Percentiles rank a stretch among this genome's conserved stretches.
These are phyloP conservation scores for Cynara cardunculus DNA, from an alignment of 129 eudicot genomes.

Conservation along the genomic window DNA sequence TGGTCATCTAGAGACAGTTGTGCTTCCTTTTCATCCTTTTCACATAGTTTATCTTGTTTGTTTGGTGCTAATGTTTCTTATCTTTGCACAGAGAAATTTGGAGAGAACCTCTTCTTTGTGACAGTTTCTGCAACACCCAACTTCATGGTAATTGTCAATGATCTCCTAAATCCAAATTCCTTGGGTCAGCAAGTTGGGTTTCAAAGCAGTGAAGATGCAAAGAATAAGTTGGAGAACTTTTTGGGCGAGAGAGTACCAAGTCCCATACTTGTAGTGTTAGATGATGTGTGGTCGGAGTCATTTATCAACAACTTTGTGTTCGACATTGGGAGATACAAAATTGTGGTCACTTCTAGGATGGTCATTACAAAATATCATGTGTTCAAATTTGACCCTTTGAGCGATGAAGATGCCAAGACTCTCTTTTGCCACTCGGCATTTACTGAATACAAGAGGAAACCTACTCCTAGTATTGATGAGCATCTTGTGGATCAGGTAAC, in stretches of 20 bases:
- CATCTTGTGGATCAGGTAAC: not conserved
- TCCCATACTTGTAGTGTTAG: constrained; percentile 13
- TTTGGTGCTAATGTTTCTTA: not conserved
- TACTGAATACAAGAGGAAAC: not conserved
- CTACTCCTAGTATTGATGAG: not conserved
- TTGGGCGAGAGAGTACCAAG: not conserved
- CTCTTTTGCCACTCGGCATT: not conserved
- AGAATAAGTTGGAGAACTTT: not conserved
- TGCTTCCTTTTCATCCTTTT: not conserved
- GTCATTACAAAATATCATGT: not conserved
- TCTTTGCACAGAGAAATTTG: not conserved
- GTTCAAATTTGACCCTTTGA: not conserved
- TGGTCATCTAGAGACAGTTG: not conserved
- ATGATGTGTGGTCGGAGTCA: constrained; percentile 16
- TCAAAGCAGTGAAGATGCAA: not conserved
- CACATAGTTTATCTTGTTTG: not conserved
- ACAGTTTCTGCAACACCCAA: not conserved
- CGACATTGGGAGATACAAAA: not conserved
- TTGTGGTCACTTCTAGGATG: not conserved
- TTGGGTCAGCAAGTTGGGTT: not conserved
- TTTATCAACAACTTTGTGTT: not conserved
- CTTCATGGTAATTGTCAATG: constrained; percentile 12
- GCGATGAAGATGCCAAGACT: not conserved
- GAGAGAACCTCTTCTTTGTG: constrained; percentile 8
- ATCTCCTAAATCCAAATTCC: not conserved